Base-by-base conservation (phyloP, 83 land plant species). In the Larix sibirica region DNA sequence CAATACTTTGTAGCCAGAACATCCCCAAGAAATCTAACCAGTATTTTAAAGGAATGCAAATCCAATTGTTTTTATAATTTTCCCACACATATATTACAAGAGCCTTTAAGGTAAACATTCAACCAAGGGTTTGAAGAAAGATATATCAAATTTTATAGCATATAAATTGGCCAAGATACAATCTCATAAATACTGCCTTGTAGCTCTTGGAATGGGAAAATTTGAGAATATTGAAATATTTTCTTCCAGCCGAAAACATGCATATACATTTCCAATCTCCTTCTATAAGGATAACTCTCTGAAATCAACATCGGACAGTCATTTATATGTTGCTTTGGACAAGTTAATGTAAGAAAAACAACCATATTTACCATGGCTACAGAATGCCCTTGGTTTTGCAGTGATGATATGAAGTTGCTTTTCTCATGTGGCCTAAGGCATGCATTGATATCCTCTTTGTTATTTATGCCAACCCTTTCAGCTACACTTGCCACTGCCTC, bases 401-500 rank as follows among this genome's bases (percentile, higher is more conserved):
- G 86, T 68, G 73, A 67, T 62, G 94, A 84, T 68, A 97, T 93
- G 33, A 88, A 82, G 36, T 66, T 79, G 8, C 93, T 87, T 81
- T 97, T 97, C 33, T 91, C 90, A 60, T 90, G 88, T 6, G 98
- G 99, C 47, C 86, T 85, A 59, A 97, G 82, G 23, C 91, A 88
- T 6, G 92, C 86, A 69, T 90, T 90, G 50, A 91, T 67, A 62
- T 44, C 70, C 62, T 88, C 90, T 59, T 24, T 58, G 23, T 65
- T 59, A 47, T 60, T 81, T 44, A 97, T 90, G 20, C 99, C 96
- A 85, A 95, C 91, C n/a, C 71, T 82, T 83, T 86, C 85, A 14
- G 96, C 96, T 62, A 94, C 84, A 79, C 81, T 88, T 89, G 96
- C 94, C 36, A 95, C 99, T 89, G 99, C 95, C 91, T 94, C 98